Evolutionary conservation across 2,329 filamentous ascomycete genomes (phyloP).

Genomic region (Grosmannia clavigera): DNA sequence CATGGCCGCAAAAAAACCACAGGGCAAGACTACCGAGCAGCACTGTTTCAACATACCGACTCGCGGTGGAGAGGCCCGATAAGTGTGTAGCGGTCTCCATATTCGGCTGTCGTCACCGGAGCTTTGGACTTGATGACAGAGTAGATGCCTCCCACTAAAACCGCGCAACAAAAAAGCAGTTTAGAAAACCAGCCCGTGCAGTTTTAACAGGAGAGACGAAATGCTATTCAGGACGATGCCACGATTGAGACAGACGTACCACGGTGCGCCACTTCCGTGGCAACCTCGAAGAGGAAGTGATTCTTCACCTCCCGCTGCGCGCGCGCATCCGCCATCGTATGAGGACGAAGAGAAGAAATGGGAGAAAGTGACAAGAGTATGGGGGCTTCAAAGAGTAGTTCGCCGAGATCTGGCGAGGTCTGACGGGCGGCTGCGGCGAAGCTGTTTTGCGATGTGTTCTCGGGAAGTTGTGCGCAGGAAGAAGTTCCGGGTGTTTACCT

Average conservation of each 20-base stretch:
- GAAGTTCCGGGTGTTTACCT: background rate
- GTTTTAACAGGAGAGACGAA: background rate
- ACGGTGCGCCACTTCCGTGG: conserved; percentile 94
- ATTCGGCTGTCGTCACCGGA: conserved; percentile 92
- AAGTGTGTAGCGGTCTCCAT: conserved; percentile 93
- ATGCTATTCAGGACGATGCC: background rate
- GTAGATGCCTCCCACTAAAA: conserved; percentile 88
- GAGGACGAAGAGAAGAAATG: background rate
- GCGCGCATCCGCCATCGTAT: conserved; percentile 23
- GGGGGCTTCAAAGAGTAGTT: background rate
- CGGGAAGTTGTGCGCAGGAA: background rate
- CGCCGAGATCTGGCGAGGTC: background rate
- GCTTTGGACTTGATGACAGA: conserved; percentile 98
- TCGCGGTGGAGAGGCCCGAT: conserved; percentile 88
- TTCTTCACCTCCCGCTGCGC: conserved; percentile 68
- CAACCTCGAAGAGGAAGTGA: conserved; percentile 91
- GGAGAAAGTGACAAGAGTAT: conserved; percentile 9
- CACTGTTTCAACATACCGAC: conserved; percentile 44
- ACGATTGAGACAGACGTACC: conserved; percentile 36
- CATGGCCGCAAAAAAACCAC: too few relatives aligned
- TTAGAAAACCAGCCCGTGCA: background rate
- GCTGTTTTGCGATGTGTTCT: background rate
- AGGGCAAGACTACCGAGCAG: background rate
- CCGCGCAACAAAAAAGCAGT: background rate
- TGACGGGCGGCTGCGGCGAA: background rate